Base-by-base conservation (phyloP, 225 moss, liverwort and hornwort genomes). In the Takakia lepidozioides region DNA sequence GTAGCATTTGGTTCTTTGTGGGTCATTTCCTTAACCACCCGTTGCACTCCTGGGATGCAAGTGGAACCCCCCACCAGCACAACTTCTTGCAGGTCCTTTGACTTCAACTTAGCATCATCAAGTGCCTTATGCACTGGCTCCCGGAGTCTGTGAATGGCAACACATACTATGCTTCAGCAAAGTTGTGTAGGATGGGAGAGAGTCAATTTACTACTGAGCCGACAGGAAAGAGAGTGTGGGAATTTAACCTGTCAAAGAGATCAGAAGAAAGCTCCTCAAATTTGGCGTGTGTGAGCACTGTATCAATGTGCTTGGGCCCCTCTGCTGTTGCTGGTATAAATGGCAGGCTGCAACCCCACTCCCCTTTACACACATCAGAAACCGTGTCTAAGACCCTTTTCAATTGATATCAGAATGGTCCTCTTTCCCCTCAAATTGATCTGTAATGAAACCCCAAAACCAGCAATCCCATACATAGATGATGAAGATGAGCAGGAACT, bases 1-100 rank as follows among this genome's bases (percentile, higher is more conserved):
- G 72, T 68, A 2, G 68, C 72, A 10, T 72, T 72, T 3, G 89
- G 89, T 15, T 78, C 56, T 45, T 81, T 69, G 16, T 84, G 86
- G 20, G 89, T 95, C 48, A 93, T 51, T 56, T 64, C 73, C 52
- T 82, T 86, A 5, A 95, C 86, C 17, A 95, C 70, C 21, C 62
- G 72, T 57, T 95, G 89, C 0, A 95, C 84, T 13, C 79, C 86
- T 37, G 93, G 93, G 41, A 95, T 95, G 0, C 78, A 62, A 1
- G 78, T 78, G 10, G 78, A 78, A 1, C 78, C 78, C 29, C 78
- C 78, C 1, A 79, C 93, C 55, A 95, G 68, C 14, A 95, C 82
- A 27, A 90, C 93, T 64, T 95, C 86, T 43, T 95, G 79, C 18
- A 95, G 56, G 30, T 95, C 86, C 55, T 78, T 87, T 32, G 86